Conservation (phyloP, 345 rosid species). For the Euphorbia peplus region DNA sequence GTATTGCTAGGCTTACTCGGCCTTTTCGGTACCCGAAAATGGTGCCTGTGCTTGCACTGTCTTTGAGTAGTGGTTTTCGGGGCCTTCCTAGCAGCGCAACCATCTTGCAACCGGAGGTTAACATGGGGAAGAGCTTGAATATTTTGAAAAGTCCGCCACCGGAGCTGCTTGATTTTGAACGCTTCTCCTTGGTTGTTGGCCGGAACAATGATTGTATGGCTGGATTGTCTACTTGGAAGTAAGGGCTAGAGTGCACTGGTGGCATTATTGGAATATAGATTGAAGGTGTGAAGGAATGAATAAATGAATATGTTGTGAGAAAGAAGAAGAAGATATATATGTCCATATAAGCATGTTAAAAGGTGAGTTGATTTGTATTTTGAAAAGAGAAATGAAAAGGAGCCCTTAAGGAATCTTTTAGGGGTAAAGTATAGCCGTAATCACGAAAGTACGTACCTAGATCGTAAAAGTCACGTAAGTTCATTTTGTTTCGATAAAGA, state of each 20-base stretch:
- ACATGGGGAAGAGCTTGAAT: constrained; percentile 91
- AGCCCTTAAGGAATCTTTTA: constrained; percentile 52
- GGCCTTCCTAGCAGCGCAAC: constrained; percentile 73
- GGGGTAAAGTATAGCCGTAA: too few relatives aligned
- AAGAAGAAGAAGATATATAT: neutral
- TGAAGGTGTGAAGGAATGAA: neutral
- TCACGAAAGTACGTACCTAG: too few relatives aligned
- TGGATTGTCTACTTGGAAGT: constrained; percentile 66
- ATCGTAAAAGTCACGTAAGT: too few relatives aligned
- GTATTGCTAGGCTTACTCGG: constrained; percentile 71
- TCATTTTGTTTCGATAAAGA: too few relatives aligned
- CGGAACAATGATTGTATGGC: constrained; percentile 69
- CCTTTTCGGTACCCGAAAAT: constrained; percentile 89
- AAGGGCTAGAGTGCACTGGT: constrained; percentile 76
- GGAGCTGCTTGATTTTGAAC: constrained; percentile 36
- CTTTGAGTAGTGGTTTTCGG: constrained; percentile 68
- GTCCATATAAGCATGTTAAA: constrained; percentile 41
- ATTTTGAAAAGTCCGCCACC: constrained; percentile 73
- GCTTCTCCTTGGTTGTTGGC: constrained; percentile 44
- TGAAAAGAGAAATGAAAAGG: too few relatives aligned
- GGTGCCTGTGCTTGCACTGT: constrained; percentile 75
- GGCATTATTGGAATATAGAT: constrained; percentile 33
- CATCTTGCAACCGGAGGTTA: constrained; percentile 97
- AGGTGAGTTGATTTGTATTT: constrained; percentile 5
- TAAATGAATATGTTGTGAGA: neutral